These are phyloP conservation scores for Colletotrichum zoysiae DNA, from an alignment of 2,329 filamentous ascomycete species.

Conservation along the genomic window DNA sequence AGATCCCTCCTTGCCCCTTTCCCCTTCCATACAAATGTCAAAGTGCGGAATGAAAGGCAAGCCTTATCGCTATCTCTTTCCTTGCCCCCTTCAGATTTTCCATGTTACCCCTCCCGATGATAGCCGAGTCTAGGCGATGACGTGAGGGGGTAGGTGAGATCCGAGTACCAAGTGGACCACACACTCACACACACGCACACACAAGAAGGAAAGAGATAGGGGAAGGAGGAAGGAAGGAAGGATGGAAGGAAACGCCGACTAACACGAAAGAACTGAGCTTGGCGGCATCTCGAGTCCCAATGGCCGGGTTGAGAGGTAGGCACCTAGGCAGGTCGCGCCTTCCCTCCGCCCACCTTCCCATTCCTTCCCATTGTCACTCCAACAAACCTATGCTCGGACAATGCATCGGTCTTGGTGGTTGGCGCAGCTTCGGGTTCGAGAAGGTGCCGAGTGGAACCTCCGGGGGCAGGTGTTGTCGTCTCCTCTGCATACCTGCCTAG, in stretches of 20 bases:
- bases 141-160: conserved; percentile 19
- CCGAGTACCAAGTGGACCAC: background rate
- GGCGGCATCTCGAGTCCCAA: conserved; percentile 7
- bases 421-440: conserved; percentile 1
- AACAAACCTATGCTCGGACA: conserved; percentile 28
- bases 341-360: background rate
- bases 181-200: background rate
- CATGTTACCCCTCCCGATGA: conserved; percentile 27
- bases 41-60: conserved; percentile 28
- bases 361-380: background rate
- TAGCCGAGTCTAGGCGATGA: conserved; percentile 40
- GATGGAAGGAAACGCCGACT: background rate
- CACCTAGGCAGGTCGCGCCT: background rate
- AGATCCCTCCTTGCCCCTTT: background rate
- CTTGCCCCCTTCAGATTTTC: background rate
- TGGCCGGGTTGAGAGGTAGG: background rate
- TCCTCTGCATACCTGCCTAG: background rate
- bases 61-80: conserved; percentile 36
- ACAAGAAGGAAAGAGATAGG: background rate
- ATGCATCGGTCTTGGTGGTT: conserved; percentile 5
- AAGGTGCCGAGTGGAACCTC: conserved; percentile 40
- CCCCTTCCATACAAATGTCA: background rate
- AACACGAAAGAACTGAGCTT: background rate
- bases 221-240: background rate
- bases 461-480: conserved; percentile 18